Evolutionary conservation across 2,329 filamentous ascomycete species (phyloP).

Genomic region (Penicillium sp.): DNA sequence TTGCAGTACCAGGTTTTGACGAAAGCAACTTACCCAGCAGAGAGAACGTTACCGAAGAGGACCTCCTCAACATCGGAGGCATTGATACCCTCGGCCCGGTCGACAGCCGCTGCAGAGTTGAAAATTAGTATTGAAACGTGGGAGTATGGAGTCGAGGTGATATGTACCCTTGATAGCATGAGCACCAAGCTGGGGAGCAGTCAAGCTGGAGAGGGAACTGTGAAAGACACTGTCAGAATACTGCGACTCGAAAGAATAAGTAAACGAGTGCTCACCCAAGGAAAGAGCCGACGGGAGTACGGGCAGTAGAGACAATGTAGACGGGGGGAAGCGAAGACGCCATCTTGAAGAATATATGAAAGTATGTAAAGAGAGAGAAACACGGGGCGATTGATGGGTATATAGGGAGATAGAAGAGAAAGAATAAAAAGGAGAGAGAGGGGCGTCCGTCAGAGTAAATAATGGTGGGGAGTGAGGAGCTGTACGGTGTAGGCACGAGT

Average conservation of each 20-base stretch:
- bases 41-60: conserved; percentile 97
- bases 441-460: conserved; percentile 12
- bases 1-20: neutral
- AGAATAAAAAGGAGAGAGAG: conserved; percentile 3
- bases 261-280: conserved; percentile 63
- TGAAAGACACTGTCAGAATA: conserved; percentile 15
- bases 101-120: conserved; percentile 61
- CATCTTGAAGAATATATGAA: conserved; percentile 50
- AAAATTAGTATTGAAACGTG: conserved; percentile 13
- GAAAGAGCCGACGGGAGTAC: conserved; percentile 92
- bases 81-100: conserved; percentile 81
- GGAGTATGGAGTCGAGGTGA: neutral
- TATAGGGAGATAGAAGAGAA: neutral
- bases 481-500: conserved; percentile 30
- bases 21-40: conserved; percentile 68
- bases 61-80: conserved; percentile 89
- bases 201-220: conserved; percentile 84
- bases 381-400: neutral
- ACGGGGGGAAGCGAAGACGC: conserved; percentile 75
- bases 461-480: conserved; percentile 23
- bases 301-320: conserved; percentile 89
- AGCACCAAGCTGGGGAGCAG: conserved; percentile 79
- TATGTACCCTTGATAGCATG: conserved; percentile 82
- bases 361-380: neutral
- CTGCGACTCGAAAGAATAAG: neutral